Evolutionary conservation across 345 rosid genomes (phyloP).

Genomic region (Litchi chinensis): DNA sequence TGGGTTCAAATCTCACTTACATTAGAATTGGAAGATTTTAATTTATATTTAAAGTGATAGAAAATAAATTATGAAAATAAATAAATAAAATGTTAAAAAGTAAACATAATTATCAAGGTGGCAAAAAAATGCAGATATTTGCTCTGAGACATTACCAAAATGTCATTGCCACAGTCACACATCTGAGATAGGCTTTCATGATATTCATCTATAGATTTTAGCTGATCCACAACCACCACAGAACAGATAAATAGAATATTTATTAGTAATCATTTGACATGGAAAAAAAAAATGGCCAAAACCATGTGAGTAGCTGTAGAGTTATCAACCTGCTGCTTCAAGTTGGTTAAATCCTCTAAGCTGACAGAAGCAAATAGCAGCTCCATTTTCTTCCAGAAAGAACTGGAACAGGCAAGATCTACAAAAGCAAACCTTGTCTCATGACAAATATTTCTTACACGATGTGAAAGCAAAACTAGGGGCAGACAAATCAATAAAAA

Average conservation of each 20-base stretch:
- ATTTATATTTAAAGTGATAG: not conserved
- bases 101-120: not conserved
- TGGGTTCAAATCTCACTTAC: not conserved
- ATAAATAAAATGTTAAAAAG: not conserved
- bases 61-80: too few species aligned
- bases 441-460: not conserved
- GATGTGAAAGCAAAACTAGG: not conserved
- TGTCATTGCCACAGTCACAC: slow-evolving; percentile 16
- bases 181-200: slow-evolving; percentile 26
- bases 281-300: not conserved
- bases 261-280: slow-evolving; percentile 11
- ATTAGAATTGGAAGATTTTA: not conserved
- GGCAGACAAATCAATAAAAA: not conserved
- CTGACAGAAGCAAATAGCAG: slow-evolving; percentile 38
- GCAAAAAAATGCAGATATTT: slow-evolving; percentile 1
- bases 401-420: slow-evolving; percentile 50
- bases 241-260: not conserved
- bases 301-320: slow-evolving; percentile 9
- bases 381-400: slow-evolving; percentile 60
- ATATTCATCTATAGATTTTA: slow-evolving; percentile 31
- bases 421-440: slow-evolving; percentile 19
- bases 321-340: slow-evolving; percentile 54
- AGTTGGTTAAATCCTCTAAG: slow-evolving; percentile 37
- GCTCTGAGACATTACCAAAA: slow-evolving; percentile 16
- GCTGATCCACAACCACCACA: slow-evolving; percentile 27